phyloP scores from a whole-genome alignment of 2,329 filamentous ascomycete genomes.

The Tolypocladium nubicola region DNA sequence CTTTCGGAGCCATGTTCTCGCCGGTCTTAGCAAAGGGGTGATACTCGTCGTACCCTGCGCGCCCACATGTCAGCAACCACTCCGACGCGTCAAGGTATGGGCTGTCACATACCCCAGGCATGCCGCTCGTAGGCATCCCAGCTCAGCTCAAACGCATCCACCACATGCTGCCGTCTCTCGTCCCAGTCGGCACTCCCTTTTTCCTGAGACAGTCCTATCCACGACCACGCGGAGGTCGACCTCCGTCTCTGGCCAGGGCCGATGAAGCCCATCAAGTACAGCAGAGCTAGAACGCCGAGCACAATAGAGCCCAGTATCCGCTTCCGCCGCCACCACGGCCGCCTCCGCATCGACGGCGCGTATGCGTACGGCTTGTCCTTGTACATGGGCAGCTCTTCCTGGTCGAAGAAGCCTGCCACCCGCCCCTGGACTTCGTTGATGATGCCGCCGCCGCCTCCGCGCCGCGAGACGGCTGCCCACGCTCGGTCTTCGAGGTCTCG shows the following conservation, averaged over 20 bases:
- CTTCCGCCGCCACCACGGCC: slow-evolving; percentile 54
- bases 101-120: slow-evolving; percentile 70
- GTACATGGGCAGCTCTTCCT: slow-evolving; percentile 71
- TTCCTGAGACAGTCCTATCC: slow-evolving; percentile 41
- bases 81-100: background rate
- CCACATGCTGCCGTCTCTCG: slow-evolving; percentile 67
- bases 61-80: slow-evolving; percentile 14
- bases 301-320: slow-evolving; percentile 41
- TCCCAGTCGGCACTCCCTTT: slow-evolving; percentile 57
- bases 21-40: slow-evolving; percentile 72
- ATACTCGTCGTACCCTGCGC: slow-evolving; percentile 69
- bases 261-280: slow-evolving; percentile 65
- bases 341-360: slow-evolving; percentile 46
- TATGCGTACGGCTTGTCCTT: slow-evolving; percentile 94
- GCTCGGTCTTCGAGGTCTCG: slow-evolving; percentile 54
- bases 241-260: slow-evolving; percentile 19
- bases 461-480: slow-evolving; percentile 42
- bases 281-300: slow-evolving; percentile 42
- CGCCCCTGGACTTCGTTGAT: slow-evolving; percentile 48
- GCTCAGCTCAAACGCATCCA: slow-evolving; percentile 80
- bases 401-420: slow-evolving; percentile 54
- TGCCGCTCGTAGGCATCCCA: slow-evolving; percentile 90
- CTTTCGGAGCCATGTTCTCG: slow-evolving; percentile 74
- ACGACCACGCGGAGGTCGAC: slow-evolving; percentile 40
- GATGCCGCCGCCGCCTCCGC: slow-evolving; percentile 24